Evolutionary conservation across 352 stramenopile genomes (phyloP), one percentile per base, ranked within the genome.

Genomic region (Vaucheria bursata): DNA sequence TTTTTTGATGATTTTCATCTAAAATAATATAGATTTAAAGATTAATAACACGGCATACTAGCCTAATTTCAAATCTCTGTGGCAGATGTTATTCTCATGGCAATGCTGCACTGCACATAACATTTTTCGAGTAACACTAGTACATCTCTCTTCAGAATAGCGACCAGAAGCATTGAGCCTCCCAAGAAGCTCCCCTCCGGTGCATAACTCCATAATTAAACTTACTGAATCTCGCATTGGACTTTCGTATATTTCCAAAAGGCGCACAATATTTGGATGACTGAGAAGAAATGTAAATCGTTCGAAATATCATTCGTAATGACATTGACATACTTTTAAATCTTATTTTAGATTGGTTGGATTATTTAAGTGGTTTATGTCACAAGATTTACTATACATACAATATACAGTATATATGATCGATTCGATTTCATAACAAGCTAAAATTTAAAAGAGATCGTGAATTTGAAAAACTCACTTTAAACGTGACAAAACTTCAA

Each of bases 241-340:
- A 34, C 38, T 68, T 65, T 97, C 91, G 49, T 97, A 96, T 3
- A 96, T 91, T 79, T 97, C 92, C 6, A 95, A 89, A 45, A 97
- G 89, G 74, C 91, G 87, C 73, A 96, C 91, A 32, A 97, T 91
- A 78, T 97, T 96, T 33, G 85, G 89, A 79, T 97, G 92, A 50
- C 39, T 50, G 39, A 50, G n/a, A n/a, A n/a, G n/a, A n/a, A n/a
- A n/a, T n/a, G n/a, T n/a, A n/a, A n/a, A n/a, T n/a, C n/a, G n/a
- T n/a, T n/a, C n/a, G n/a, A n/a, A n/a, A n/a, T n/a, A n/a, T n/a
- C n/a, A n/a, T n/a, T n/a, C n/a, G n/a, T n/a, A n/a, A n/a, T n/a
- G n/a, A n/a, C n/a, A n/a, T n/a, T n/a, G n/a, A n/a, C n/a, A n/a
- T n/a, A n/a, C n/a, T n/a, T n/a, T n/a, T n/a, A n/a, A n/a, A n/a